These are phyloP conservation scores for Penicillium sp. DNA, from an alignment of 2,329 filamentous ascomycete species.

Conservation along the genomic window DNA sequence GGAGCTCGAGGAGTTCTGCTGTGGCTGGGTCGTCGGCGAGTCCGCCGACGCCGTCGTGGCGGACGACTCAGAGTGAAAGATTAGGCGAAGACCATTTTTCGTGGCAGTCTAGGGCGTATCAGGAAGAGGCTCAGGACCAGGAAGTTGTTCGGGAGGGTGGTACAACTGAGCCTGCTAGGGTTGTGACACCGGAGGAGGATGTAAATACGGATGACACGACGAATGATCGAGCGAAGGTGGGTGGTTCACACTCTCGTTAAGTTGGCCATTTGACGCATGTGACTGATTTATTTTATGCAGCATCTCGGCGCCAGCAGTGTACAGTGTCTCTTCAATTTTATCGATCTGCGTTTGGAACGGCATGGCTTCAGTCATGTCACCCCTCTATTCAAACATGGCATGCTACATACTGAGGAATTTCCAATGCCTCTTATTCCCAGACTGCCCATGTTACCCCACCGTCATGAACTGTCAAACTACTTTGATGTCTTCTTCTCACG, in stretches of 20 bases:
- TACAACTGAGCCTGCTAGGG: background rate
- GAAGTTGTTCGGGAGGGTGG: background rate
- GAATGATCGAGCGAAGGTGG: background rate
- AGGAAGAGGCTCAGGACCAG: slow-evolving; percentile 4
- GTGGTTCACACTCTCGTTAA: background rate
- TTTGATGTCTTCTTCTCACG: background rate
- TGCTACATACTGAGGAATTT: slow-evolving; percentile 7
- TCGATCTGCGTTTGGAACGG: slow-evolving; percentile 5
- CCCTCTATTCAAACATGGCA: slow-evolving; percentile 3
- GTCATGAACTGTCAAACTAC: background rate
- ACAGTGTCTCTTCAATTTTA: slow-evolving; percentile 9
- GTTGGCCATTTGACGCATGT: background rate
- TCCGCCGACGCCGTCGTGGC: background rate
- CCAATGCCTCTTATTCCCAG: slow-evolving; percentile 2
- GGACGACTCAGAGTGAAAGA: slow-evolving; percentile 4
- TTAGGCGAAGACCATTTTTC: slow-evolving; percentile 12
- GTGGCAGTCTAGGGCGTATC: slow-evolving; percentile 9
- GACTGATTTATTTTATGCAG: background rate
- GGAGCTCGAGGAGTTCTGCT: background rate
- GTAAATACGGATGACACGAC: background rate
- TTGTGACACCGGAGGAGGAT: background rate
- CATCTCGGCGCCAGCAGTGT: slow-evolving; percentile 10
- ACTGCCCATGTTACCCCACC: background rate
- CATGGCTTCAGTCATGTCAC: slow-evolving; percentile 2
- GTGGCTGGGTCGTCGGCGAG: background rate